Evolutionary conservation across 352 stramenopile genomes (phyloP).

Genomic region (Blastocystis sp.): DNA sequence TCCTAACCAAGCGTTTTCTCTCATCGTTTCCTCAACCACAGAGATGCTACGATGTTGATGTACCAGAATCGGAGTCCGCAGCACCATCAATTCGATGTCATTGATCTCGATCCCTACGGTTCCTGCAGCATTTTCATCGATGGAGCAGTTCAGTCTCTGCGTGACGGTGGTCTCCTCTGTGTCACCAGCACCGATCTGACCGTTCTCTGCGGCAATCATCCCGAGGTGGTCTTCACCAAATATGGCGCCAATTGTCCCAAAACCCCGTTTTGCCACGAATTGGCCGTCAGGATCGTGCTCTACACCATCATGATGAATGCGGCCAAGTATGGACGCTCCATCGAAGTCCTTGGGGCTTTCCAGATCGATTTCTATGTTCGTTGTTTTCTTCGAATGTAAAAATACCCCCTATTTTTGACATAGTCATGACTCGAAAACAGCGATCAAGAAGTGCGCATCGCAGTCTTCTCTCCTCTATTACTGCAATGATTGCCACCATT

Average conservation of each 20-base stretch:
- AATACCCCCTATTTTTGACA: constrained; percentile 63
- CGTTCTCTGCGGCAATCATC: constrained; percentile 67
- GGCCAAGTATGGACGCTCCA: constrained; percentile 88
- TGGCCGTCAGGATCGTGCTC: constrained; percentile 83
- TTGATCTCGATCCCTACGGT: constrained; percentile 98
- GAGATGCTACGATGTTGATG: constrained; percentile 66
- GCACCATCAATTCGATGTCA: constrained; percentile 93
- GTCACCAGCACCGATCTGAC: constrained; percentile 99
- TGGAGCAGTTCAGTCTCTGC: constrained; percentile 85
- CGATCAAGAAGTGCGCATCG: constrained; percentile 66
- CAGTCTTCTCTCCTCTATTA: constrained; percentile 74
- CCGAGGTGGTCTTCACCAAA: constrained; percentile 71
- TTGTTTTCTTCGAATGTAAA: constrained; percentile 96
- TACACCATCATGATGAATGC: constrained; percentile 85
- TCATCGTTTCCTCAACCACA: not conserved
- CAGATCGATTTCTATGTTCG: constrained; percentile 99
- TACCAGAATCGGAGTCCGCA: constrained; percentile 66
- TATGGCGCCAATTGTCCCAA: constrained; percentile 76
- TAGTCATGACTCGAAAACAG: constrained; percentile 26
- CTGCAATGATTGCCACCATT: constrained; percentile 91
- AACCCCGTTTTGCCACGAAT: constrained; percentile 76
- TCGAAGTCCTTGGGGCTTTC: constrained; percentile 90
- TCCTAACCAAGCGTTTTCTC: constrained; percentile 51
- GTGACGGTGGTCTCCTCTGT: constrained; percentile 89
- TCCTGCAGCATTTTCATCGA: constrained; percentile 95